Evolutionary conservation across 768 basidiomycete species (phyloP).

Genomic region (Mycena belliarum): DNA sequence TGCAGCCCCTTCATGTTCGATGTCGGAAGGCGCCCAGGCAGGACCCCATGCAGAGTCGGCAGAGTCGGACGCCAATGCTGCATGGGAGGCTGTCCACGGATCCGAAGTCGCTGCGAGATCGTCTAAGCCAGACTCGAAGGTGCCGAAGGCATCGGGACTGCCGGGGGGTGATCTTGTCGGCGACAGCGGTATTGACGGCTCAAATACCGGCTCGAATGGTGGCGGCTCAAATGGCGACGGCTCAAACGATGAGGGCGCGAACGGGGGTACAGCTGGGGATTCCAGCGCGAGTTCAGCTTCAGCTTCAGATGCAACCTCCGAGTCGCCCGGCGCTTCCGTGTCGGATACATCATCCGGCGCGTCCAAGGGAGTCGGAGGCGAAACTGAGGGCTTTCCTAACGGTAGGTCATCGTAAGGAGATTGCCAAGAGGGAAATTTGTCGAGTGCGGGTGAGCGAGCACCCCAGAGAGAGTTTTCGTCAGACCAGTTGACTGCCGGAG

Average conservation of each 20-base stretch:
- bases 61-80: conserved; percentile 10
- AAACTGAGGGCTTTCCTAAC: conserved; percentile 27
- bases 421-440: conserved; percentile 20
- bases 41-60: conserved; percentile 39
- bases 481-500: conserved; percentile 28
- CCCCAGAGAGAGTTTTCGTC: conserved; percentile 32
- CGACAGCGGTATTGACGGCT: too few relatives aligned
- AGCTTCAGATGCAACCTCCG: conserved; percentile 1
- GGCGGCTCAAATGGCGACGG: conserved; percentile 3
- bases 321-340: neutral
- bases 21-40: conserved; percentile 39
- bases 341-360: conserved; percentile 13
- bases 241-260: conserved; percentile 15
- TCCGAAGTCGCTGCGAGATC: conserved; percentile 30
- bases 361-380: conserved; percentile 4
- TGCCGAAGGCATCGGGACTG: conserved; percentile 59
- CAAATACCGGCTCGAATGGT: too few relatives aligned
- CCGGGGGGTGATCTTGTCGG: conserved; percentile 25
- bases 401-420: conserved; percentile 46
- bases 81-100: conserved; percentile 37
- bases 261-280: conserved; percentile 11
- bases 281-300: conserved; percentile 1
- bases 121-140: conserved; percentile 55
- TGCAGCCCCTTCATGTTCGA: conserved; percentile 12
- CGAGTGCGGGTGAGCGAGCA: conserved; percentile 9